A percentile compares a stretch with the other conserved stretches of the same genome.
These are phyloP conservation scores for Aspergillus calidoustus DNA, from an alignment of 2,329 filamentous ascomycete genomes.

Conservation along the genomic window DNA sequence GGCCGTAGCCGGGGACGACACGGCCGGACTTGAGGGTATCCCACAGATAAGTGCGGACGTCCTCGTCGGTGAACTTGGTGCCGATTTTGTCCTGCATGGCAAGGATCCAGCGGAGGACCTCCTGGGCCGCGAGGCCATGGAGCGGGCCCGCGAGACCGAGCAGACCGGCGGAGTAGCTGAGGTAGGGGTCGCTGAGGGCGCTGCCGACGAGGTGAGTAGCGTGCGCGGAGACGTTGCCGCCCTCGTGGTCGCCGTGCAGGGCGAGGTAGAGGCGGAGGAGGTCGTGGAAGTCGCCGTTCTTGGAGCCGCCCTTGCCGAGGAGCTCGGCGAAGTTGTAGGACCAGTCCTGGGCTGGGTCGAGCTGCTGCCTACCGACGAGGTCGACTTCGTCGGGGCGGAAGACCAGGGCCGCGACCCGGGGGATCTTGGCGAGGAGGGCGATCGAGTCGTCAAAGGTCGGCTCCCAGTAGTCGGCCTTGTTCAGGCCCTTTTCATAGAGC, in stretches of 20 bases:
- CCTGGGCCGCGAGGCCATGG: conserved; percentile 91
- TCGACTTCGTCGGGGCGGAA: conserved; percentile 84
- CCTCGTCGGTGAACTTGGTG: conserved; percentile 73
- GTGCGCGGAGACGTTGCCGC: conserved; percentile 96
- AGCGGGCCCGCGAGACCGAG: conserved; percentile 94
- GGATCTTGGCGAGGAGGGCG: conserved; percentile 90
- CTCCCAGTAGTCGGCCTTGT: conserved; percentile 99
- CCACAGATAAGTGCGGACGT: conserved; percentile 91
- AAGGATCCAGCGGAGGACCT: conserved; percentile 94
- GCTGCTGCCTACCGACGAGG: conserved; percentile 72
- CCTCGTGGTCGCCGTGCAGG: conserved; percentile 97
- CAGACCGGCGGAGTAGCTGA: conserved; percentile 93
- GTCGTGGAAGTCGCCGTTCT: conserved; percentile 80
- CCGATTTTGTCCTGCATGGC: conserved; percentile 94
- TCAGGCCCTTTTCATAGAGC: conserved; percentile 85
- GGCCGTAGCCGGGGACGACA: conserved; percentile 92
- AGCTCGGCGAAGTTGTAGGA: conserved; percentile 98
- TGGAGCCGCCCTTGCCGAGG: conserved; percentile 84
- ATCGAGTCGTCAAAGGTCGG: conserved; percentile 96
- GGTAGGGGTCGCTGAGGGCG: conserved; percentile 90
- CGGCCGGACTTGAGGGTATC: conserved; percentile 88
- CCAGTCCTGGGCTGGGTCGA: conserved; percentile 91
- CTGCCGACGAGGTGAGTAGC: conserved; percentile 93
- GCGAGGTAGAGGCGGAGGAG: conserved; percentile 91
- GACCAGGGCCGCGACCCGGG: conserved; percentile 95